Percentiles rank a stretch among this genome's conserved stretches.
These are phyloP conservation scores for Alternaria alternata DNA, from an alignment of 2,329 filamentous ascomycete species.

Conservation along the genomic window DNA sequence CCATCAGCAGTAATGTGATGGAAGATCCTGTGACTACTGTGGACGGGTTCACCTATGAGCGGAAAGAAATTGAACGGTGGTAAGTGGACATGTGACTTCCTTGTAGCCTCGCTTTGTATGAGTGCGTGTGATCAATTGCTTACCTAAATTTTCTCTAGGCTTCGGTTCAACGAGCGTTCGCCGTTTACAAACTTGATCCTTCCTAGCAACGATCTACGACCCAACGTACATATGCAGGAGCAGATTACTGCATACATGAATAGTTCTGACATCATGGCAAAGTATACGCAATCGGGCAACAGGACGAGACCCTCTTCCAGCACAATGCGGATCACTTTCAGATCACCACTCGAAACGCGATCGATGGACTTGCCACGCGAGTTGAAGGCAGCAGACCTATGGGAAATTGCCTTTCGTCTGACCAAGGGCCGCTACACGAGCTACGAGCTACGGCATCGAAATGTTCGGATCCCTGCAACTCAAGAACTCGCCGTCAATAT, in stretches of 20 bases:
- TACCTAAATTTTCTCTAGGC: not conserved
- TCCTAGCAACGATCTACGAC: not conserved
- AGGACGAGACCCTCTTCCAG: not conserved
- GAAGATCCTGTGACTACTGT: slow-evolving; percentile 45
- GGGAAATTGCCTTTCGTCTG: not conserved
- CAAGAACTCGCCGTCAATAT: not conserved
- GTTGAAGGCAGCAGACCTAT: not conserved
- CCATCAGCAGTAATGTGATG: slow-evolving; percentile 45
- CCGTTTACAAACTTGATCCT: not conserved
- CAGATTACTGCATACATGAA: not conserved
- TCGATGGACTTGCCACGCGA: not conserved
- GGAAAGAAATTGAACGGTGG: slow-evolving; percentile 7
- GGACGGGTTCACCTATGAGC: slow-evolving; percentile 47
- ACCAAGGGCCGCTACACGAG: not conserved
- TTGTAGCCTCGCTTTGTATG: not conserved
- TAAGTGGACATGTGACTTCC: not conserved
- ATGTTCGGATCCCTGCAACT: not conserved
- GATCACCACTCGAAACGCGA: not conserved
- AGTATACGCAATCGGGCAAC: not conserved
- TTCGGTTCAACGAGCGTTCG: not conserved
- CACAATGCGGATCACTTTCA: not conserved
- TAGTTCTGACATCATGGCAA: not conserved
- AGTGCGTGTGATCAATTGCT: not conserved
- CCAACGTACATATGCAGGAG: not conserved
- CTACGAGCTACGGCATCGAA: not conserved